Percentiles rank a stretch among this genome's conserved stretches.
Evolutionary conservation across 2,329 filamentous ascomycete species (phyloP).

Genomic region (Tolypocladium tropicale): DNA sequence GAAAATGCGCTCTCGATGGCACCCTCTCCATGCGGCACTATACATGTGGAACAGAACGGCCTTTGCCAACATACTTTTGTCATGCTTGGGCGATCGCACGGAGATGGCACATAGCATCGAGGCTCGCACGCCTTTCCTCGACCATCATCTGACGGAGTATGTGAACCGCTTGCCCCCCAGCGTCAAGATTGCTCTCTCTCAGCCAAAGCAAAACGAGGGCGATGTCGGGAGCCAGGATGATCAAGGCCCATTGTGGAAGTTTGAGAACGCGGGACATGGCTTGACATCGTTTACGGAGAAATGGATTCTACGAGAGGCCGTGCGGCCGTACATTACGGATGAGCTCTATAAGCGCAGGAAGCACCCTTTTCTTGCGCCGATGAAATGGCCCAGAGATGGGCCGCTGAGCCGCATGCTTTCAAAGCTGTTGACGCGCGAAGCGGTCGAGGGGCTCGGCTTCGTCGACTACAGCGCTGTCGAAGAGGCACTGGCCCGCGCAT

Average conservation of each 20-base stretch:
- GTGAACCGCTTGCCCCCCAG: no score
- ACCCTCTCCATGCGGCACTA: no score
- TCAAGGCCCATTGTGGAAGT: constrained; percentile 5
- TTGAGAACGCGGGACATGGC: no score
- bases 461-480: constrained; percentile 24
- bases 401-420: constrained; percentile 27
- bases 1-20: no score
- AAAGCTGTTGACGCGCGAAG: constrained; percentile 21
- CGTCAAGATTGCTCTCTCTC: no score
- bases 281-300: constrained; percentile 29
- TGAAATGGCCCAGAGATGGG: constrained; percentile 27
- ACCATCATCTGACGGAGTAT: no score
- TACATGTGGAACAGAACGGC: no score
- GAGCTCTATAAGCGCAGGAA: constrained; percentile 40
- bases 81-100: constrained; percentile 19
- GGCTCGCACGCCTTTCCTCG: constrained; percentile 22
- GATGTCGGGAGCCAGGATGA: no score
- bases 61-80: constrained; percentile 14
- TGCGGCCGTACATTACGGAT: constrained; percentile 36
- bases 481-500: constrained; percentile 24
- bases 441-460: constrained; percentile 28
- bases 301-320: constrained; percentile 39
- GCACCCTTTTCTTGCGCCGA: constrained; percentile 35
- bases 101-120: constrained; percentile 26
- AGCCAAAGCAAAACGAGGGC: no score